These are phyloP conservation scores for Persicaria maculosa DNA, from an alignment of 148 eudicot species.

Conservation along the genomic window DNA sequence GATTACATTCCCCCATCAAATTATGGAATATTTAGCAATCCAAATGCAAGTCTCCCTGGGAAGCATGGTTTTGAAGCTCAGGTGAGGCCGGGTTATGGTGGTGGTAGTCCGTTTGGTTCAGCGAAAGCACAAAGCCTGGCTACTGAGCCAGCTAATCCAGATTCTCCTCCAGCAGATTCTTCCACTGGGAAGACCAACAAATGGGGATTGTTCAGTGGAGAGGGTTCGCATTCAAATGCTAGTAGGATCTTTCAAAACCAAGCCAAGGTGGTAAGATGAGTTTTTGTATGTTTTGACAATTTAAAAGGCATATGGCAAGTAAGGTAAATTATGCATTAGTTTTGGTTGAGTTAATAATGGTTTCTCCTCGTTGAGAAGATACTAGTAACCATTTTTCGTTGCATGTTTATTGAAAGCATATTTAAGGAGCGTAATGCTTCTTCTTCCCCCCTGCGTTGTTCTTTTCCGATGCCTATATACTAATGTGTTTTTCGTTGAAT, in stretches of 20 bases:
- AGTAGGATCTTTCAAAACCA: constrained; percentile 1
- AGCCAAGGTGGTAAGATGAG: background rate
- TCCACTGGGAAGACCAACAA: background rate
- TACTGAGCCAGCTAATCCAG: background rate
- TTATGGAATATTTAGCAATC: constrained; percentile 6
- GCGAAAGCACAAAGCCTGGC: background rate
- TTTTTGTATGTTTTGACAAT: background rate
- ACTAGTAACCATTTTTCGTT: background rate
- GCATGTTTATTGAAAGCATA: background rate
- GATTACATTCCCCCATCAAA: background rate
- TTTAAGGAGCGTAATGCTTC: background rate
- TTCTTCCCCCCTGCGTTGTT: background rate
- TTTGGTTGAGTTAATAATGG: background rate
- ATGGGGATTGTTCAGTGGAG: background rate
- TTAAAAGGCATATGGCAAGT: background rate
- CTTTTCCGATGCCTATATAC: background rate
- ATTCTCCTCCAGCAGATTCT: background rate
- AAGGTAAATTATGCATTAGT: background rate
- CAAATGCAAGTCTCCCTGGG: background rate
- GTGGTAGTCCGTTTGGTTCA: background rate
- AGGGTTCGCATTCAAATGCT: background rate
- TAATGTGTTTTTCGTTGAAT: too few relatives aligned
- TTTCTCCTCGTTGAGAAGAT: background rate
- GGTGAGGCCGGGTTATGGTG: background rate
- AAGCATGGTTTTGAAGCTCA: background rate